Evolutionary conservation across 2,329 filamentous ascomycete species (phyloP), one percentile per base, ranked within the genome.

Genomic region (Fusarium sp.): DNA sequence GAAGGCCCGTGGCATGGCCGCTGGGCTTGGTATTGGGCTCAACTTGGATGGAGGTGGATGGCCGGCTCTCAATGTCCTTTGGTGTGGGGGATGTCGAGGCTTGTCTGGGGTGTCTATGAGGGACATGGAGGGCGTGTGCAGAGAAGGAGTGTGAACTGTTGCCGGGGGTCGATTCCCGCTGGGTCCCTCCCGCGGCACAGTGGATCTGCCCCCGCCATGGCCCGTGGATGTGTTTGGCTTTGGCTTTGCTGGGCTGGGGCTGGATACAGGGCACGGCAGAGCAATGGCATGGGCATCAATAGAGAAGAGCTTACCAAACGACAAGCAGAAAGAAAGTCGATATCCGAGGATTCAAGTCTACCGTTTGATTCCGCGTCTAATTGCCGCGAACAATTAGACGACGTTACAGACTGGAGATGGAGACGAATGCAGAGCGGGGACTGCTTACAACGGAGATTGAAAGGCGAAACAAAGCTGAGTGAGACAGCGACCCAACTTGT

Each of bases 81-180:
- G 45, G 62, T 60, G 70, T 70, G 74, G 61, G 68, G 67, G 69
- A 64, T 60, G 18, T 62, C 26, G 30, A 56, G 61, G 42, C 38
- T 45, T 50, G 63, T 55, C 65, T 62, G 61, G 69, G 66, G 59
- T 35, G 65, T 65, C 59, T 45, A 48, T 41, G 61, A 59, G 33
- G 23, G 52, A 45, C 32, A 53, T 23, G 45, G 49, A 53, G 61
- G 64, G 64, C 18, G 59, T 71, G 60, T 58, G 17, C 41, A 63
- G 56, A 33, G 30, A 42, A 55, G 48, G 52, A 44, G 56, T 67
- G 62, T 33, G 46, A 69, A 56, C 59, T 69, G 65, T 64, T 66
- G 61, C 67, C 64, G 72, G 72, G 64, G 65, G 64, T 75, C 65
- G 42, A 76, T 67, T 70, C 55, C 74, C 71, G 69, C 61, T 67